Percentiles rank a stretch among this genome's conserved stretches.
Conservation (phyloP, 1,284 basidiomycete species). For the Apiotrichum domesticum region DNA sequence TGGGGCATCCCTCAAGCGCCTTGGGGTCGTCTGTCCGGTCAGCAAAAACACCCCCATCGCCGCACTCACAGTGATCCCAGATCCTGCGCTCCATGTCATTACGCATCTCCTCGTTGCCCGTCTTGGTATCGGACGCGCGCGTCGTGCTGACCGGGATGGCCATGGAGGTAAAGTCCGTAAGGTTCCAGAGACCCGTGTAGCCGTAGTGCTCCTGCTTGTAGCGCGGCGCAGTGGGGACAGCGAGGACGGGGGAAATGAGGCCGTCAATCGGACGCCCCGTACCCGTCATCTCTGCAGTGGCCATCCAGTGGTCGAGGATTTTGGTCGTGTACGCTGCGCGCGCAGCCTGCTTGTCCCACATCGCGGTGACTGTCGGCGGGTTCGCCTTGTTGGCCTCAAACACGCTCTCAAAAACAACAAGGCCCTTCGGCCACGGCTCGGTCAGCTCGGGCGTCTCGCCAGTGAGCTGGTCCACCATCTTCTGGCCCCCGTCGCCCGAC, state of each 20-base stretch:
- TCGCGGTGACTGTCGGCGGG: neutral
- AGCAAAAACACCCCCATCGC: neutral
- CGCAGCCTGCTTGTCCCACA: constrained; percentile 6
- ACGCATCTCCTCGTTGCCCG: constrained; percentile 43
- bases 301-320: neutral
- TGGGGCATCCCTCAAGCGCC: constrained; percentile 55
- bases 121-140: constrained; percentile 50
- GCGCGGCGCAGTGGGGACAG: neutral
- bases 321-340: neutral
- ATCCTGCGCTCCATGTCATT: constrained; percentile 49
- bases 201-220: neutral
- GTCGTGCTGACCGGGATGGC: constrained; percentile 60
- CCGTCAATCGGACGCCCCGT: constrained; percentile 7
- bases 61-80: constrained; percentile 54
- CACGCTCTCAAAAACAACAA: constrained; percentile 1
- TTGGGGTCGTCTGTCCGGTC: constrained; percentile 53
- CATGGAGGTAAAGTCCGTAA: constrained; percentile 56
- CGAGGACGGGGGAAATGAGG: neutral
- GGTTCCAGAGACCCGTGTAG: constrained; percentile 2
- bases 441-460: no score
- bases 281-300: neutral
- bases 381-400: constrained; percentile 3
- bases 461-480: neutral
- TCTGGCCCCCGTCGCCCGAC: constrained; percentile 12
- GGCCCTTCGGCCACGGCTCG: constrained; percentile 12